These are phyloP conservation scores for Calonectria ilicicola DNA, from an alignment of 2,329 filamentous ascomycete species.

Conservation along the genomic window DNA sequence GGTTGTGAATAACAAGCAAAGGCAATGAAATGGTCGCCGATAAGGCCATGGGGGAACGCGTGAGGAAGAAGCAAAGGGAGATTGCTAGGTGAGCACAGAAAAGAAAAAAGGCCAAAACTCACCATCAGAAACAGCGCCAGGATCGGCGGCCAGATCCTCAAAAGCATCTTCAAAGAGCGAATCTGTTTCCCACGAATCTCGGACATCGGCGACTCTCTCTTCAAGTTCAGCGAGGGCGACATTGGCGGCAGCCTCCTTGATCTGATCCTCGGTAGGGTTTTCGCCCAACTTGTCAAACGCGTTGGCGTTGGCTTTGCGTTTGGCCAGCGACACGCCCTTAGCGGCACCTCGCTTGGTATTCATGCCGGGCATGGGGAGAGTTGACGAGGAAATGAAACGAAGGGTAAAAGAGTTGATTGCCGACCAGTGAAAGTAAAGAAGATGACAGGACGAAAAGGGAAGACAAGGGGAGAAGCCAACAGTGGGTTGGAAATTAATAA, in stretches of 20 bases:
- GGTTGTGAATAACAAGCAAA: constrained; percentile 18
- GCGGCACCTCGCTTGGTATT: constrained; percentile 45
- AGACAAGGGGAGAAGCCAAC: not conserved
- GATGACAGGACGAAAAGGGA: not conserved
- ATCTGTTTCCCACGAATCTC: constrained; percentile 72
- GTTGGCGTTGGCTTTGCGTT: constrained; percentile 49
- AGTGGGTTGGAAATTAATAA: constrained; percentile 1
- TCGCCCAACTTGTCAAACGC: constrained; percentile 50
- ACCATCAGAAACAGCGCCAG: constrained; percentile 59
- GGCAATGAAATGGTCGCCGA: not conserved
- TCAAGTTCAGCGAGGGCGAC: constrained; percentile 60
- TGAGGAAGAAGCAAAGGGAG: constrained; percentile 4
- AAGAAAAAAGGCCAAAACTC: constrained; percentile 41
- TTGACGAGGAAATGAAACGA: constrained; percentile 4
- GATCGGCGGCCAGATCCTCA: constrained; percentile 67
- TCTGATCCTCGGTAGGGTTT: constrained; percentile 50
- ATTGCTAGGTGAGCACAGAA: constrained; percentile 5
- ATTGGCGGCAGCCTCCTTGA: constrained; percentile 50
- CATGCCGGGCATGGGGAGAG: constrained; percentile 32
- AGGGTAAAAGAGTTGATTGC: not conserved
- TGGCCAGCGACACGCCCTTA: constrained; percentile 48
- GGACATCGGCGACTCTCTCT: constrained; percentile 63
- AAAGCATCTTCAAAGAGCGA: constrained; percentile 74
- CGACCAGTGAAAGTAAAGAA: constrained; percentile 4
- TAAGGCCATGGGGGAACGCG: constrained; percentile 3